Percentiles rank a stretch among this genome's conserved stretches.
These are phyloP conservation scores for Raphanus sativus DNA, from an alignment of 345 rosid genomes.

Conservation along the genomic window DNA sequence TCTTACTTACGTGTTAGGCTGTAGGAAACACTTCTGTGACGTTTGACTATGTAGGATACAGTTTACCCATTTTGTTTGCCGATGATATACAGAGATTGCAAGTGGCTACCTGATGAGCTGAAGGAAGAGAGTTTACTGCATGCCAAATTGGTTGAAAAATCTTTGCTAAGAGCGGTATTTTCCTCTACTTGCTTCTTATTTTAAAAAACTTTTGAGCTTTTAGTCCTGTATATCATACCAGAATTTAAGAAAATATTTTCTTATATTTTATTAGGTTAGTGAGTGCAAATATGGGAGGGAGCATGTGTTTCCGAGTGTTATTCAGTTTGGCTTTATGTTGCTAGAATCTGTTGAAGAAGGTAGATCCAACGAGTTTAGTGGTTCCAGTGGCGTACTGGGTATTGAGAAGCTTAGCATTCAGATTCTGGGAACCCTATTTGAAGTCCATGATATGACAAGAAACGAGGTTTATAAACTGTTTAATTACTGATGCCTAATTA, in stretches of 20 bases:
- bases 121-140: constrained; percentile 55
- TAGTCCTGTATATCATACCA: constrained; percentile 8
- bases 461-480: constrained; percentile 56
- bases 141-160: constrained; percentile 58
- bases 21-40: neutral
- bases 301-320: constrained; percentile 71
- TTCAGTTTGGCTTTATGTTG: constrained; percentile 67
- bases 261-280: constrained; percentile 50
- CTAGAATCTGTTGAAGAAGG: constrained; percentile 64
- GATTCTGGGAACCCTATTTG: constrained; percentile 69
- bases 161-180: constrained; percentile 70
- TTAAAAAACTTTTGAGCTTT: neutral
- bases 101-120: constrained; percentile 61
- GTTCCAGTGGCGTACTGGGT: constrained; percentile 53
- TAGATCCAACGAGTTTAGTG: constrained; percentile 36
- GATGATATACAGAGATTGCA: constrained; percentile 56
- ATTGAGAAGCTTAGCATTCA: constrained; percentile 67
- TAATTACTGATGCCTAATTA: neutral
- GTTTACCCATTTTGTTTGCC: constrained; percentile 15
- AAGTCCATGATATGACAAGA: constrained; percentile 82
- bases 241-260: neutral
- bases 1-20: neutral
- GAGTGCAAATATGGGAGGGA: constrained; percentile 80
- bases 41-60: neutral
- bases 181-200: constrained; percentile 11